These are phyloP conservation scores for Gossypium raimondii DNA, from an alignment of 345 rosid genomes.

Conservation along the genomic window DNA sequence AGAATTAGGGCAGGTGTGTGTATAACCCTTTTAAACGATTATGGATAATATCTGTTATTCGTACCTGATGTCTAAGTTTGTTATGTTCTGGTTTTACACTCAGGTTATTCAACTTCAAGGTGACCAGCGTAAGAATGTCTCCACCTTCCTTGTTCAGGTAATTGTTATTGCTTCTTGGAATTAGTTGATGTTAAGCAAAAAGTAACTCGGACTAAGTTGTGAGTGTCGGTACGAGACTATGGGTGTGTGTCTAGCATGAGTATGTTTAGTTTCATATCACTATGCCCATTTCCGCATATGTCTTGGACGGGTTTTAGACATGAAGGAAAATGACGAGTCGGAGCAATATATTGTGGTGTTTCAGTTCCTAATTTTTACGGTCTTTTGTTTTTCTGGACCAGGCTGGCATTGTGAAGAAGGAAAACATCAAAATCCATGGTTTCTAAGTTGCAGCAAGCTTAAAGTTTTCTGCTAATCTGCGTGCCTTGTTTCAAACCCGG, in stretches of 20 bases:
- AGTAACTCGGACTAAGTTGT: neutral
- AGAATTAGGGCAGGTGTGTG: constrained; percentile 74
- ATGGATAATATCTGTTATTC: neutral
- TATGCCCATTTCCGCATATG: neutral
- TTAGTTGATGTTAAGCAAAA: neutral
- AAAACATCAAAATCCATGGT: constrained; percentile 93
- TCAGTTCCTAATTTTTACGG: neutral
- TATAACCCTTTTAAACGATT: neutral
- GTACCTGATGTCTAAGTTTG: neutral
- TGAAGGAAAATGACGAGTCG: neutral
- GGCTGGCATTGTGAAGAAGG: constrained; percentile 98
- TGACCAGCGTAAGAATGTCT: constrained; percentile 89
- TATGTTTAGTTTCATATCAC: neutral
- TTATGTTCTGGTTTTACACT: neutral
- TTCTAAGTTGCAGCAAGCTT: constrained; percentile 43
- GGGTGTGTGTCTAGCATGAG: neutral
- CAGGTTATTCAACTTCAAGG: constrained; percentile 97
- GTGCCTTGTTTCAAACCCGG: neutral
- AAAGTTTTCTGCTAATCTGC: neutral
- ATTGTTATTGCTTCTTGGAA: neutral
- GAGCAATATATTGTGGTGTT: neutral
- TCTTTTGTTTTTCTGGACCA: constrained; percentile 16
- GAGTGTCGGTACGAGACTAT: too few species aligned
- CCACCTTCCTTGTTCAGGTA: constrained; percentile 87
- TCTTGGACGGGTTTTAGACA: neutral